Conservation (phyloP, 2,329 filamentous ascomycete genomes). For the Alternaria gansuensis region DNA sequence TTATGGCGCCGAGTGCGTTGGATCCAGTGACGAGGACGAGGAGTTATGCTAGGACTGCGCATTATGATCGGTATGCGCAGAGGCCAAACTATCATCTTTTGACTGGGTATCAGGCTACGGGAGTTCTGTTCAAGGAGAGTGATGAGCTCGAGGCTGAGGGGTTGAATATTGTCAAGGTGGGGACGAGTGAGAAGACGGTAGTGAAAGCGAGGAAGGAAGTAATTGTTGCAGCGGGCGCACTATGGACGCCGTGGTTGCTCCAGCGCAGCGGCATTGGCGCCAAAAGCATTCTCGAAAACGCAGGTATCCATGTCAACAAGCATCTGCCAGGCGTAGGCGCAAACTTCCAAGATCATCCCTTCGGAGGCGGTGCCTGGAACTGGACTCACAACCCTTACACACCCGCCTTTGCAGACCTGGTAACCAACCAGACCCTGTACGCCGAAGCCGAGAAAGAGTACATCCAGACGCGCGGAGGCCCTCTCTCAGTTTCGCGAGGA, state of each 20-base stretch:
- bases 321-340: constrained; percentile 41
- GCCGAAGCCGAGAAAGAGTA: constrained; percentile 3
- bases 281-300: constrained; percentile 21
- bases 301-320: constrained; percentile 33
- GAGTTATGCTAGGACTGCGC: constrained; percentile 42
- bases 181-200: not conserved
- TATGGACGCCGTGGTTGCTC: not conserved
- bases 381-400: constrained; percentile 16
- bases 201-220: constrained; percentile 5
- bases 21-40: constrained; percentile 31
- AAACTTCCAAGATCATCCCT: constrained; percentile 47
- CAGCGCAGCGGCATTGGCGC: not conserved
- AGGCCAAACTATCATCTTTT: constrained; percentile 39
- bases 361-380: constrained; percentile 14
- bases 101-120: constrained; percentile 25
- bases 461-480: not conserved
- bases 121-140: constrained; percentile 2
- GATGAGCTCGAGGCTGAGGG: not conserved
- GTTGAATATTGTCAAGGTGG: not conserved
- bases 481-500: not conserved
- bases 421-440: not conserved
- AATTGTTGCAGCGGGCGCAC: not conserved
- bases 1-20: constrained; percentile 20
- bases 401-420: not conserved
- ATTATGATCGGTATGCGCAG: constrained; percentile 39